Conservation (phyloP, 2,329 filamentous ascomycete species). For the Diaporthe amygdali region DNA sequence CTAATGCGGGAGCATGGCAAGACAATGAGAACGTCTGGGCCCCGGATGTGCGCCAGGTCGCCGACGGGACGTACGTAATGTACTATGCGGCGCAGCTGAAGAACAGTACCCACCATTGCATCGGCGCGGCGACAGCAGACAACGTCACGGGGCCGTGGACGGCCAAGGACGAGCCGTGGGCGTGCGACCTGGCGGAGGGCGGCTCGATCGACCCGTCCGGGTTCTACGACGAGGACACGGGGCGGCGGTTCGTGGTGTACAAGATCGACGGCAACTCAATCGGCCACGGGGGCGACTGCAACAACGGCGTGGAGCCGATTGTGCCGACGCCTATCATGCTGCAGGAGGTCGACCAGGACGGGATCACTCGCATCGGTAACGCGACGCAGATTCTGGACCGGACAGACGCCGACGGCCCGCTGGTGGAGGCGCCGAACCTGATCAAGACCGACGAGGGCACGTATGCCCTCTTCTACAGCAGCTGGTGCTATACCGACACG, state of each 20-base stretch:
- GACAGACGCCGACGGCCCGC: conserved; percentile 50
- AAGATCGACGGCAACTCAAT: conserved; percentile 70
- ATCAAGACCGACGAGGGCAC: conserved; percentile 49
- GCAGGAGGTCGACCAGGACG: conserved; percentile 56
- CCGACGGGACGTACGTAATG: conserved; percentile 60
- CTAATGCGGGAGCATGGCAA: conserved; percentile 55
- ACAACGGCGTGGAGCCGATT: conserved; percentile 47
- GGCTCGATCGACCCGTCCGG: conserved; percentile 69
- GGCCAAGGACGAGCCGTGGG: conserved; percentile 51
- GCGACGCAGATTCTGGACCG: conserved; percentile 53
- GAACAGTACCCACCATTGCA: conserved; percentile 54
- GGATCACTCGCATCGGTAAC: conserved; percentile 56
- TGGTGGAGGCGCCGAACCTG: conserved; percentile 67
- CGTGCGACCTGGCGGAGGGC: conserved; percentile 57
- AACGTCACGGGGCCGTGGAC: conserved; percentile 57
- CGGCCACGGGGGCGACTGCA: conserved; percentile 48
- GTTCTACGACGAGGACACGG: conserved; percentile 58
- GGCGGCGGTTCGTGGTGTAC: conserved; percentile 64
- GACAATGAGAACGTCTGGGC: conserved; percentile 62
- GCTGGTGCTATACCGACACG: conserved; percentile 60
- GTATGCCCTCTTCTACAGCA: conserved; percentile 68
- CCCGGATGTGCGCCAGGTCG: conserved; percentile 60
- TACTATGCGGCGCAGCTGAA: conserved; percentile 61
- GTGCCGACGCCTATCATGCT: conserved; percentile 61
- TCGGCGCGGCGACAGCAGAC: conserved; percentile 59